Conservation (phyloP, 2,329 filamentous ascomycete species). For the Dendrostoma leiphaemia region DNA sequence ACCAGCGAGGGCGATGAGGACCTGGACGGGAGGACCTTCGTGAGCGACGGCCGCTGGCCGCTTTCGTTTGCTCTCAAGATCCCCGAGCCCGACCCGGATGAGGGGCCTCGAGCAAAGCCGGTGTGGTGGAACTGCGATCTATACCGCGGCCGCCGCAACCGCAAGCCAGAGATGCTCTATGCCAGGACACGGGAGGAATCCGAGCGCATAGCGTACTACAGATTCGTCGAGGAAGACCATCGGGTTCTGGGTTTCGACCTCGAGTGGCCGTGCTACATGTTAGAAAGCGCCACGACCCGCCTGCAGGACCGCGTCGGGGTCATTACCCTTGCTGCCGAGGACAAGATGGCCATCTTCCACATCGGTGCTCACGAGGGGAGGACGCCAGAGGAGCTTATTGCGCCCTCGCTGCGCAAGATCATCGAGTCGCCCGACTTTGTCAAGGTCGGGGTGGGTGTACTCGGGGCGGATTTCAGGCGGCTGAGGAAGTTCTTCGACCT, state of each 20-base stretch:
- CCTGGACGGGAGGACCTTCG: background rate
- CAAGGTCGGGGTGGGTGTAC: constrained; percentile 1
- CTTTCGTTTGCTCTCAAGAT: background rate
- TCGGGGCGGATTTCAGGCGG: constrained; percentile 9
- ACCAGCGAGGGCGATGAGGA: background rate
- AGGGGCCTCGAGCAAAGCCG: background rate
- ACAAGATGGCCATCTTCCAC: constrained; percentile 3
- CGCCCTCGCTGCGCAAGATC: background rate
- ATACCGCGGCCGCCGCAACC: background rate
- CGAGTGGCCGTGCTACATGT: background rate
- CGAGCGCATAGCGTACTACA: background rate
- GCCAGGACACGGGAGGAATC: background rate
- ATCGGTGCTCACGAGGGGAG: constrained; percentile 16
- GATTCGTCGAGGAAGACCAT: background rate
- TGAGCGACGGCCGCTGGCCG: constrained; percentile 1
- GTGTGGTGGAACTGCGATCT: constrained; percentile 1
- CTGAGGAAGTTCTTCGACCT: background rate
- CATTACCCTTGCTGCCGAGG: constrained; percentile 2
- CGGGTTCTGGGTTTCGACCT: constrained; percentile 1
- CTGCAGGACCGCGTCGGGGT: constrained; percentile 1
- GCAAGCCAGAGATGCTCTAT: constrained; percentile 1
- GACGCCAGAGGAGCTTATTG: background rate
- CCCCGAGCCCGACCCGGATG: background rate
- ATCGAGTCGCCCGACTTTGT: background rate
- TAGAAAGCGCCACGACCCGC: background rate